phyloP scores from a whole-genome alignment of 352 stramenopile species.

The Pythium aristosporum region DNA sequence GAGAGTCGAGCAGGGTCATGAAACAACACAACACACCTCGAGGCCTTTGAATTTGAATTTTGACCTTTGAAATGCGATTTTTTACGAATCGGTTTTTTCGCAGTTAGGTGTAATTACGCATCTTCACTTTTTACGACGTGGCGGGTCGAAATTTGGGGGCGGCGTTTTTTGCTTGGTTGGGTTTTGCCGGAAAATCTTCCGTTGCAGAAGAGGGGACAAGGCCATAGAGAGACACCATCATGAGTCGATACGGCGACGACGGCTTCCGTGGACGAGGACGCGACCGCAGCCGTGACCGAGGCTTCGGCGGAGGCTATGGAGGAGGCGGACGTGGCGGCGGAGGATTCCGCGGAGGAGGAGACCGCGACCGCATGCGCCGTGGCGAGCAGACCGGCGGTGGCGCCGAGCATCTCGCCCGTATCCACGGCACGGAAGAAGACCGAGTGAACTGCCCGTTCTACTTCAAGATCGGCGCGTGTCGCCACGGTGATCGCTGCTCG shows the following conservation, averaged over 20 bases:
- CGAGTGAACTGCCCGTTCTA: constrained; percentile 99
- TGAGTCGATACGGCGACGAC: constrained; percentile 74
- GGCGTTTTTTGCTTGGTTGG: constrained; percentile 16
- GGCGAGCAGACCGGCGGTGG: constrained; percentile 76
- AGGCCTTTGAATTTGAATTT: constrained; percentile 38
- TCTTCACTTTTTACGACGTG: constrained; percentile 19
- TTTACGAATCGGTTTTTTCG: constrained; percentile 11
- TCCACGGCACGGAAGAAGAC: constrained; percentile 97
- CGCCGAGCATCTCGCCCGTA: constrained; percentile 95
- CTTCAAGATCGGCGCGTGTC: constrained; percentile 99
- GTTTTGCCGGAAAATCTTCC: constrained; percentile 21
- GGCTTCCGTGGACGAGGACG: constrained; percentile 63
- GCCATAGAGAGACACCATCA: constrained; percentile 21
- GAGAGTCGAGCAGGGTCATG: constrained; percentile 6
- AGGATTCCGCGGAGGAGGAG: constrained; percentile 42
- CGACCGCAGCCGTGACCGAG: constrained; percentile 72
- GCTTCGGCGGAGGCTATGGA: constrained; percentile 33
- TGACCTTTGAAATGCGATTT: constrained; percentile 19
- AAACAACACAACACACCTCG: constrained; percentile 14
- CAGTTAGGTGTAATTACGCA: constrained; percentile 5
- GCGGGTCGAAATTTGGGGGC: background rate
- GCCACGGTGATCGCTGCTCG: constrained; percentile 98
- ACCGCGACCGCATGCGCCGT: constrained; percentile 56
- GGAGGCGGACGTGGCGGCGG: constrained; percentile 29
- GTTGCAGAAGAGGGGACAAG: constrained; percentile 3